A percentile compares a stretch with the other conserved stretches of the same genome.
Evolutionary conservation across 2,329 filamentous ascomycete genomes (phyloP).

Genomic region (Fusarium goolgardi): DNA sequence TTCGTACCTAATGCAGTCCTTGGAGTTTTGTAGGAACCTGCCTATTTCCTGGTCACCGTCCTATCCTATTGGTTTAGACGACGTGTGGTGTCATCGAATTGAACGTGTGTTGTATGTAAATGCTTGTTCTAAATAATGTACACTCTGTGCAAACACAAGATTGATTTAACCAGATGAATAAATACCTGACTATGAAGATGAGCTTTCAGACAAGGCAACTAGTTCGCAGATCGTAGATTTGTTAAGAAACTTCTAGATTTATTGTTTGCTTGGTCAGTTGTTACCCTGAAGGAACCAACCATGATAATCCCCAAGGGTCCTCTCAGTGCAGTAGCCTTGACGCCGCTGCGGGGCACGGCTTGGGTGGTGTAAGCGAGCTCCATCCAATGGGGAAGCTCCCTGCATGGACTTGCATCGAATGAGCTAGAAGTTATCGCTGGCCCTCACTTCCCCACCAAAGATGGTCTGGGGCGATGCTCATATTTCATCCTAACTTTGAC

Average conservation of each 20-base stretch:
- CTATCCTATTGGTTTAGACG: too few relatives aligned
- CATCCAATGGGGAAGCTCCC: slow-evolving; percentile 49
- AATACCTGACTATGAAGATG: background rate
- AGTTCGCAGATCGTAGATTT: background rate
- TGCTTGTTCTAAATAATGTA: too few relatives aligned
- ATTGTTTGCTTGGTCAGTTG: slow-evolving; percentile 5
- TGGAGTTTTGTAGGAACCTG: too few relatives aligned
- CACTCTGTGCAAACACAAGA: too few relatives aligned
- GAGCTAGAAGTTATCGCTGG: slow-evolving; percentile 56
- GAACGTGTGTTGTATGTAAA: too few relatives aligned
- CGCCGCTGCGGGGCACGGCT: slow-evolving; percentile 27
- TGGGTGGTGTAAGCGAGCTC: slow-evolving; percentile 12
- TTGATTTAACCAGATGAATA: background rate
- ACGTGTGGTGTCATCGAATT: too few relatives aligned
- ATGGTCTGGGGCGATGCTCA: slow-evolving; percentile 41
- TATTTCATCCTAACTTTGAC: slow-evolving; percentile 40
- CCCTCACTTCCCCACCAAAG: slow-evolving; percentile 50
- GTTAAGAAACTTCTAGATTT: slow-evolving; percentile 34
- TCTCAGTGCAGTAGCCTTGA: slow-evolving; percentile 34
- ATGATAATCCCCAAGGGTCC: slow-evolving; percentile 24
- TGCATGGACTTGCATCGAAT: slow-evolving; percentile 54
- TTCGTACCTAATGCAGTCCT: too few relatives aligned
- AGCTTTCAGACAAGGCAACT: background rate
- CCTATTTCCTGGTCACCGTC: too few relatives aligned
- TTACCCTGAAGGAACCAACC: slow-evolving; percentile 35